Base-by-base conservation (phyloP, 148 eudicot genomes). In the Silene conica region DNA sequence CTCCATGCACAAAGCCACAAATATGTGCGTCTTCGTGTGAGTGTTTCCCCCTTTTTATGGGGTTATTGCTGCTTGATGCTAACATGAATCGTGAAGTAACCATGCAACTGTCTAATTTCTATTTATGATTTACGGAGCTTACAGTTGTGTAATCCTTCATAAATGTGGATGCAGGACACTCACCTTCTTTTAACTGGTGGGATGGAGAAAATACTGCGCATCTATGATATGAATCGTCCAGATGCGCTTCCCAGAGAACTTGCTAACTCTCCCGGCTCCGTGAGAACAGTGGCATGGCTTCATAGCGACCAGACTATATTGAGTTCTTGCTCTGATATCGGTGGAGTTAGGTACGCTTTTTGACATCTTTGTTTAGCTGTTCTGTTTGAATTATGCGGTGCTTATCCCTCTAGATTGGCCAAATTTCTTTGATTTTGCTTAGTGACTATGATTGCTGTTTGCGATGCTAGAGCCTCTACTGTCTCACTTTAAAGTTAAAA, bases 221-320 rank as follows among this genome's bases (percentile, higher is more conserved):
- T 91, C 62, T 94, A 83, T 83, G 97, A 94, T 78, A 76, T 94
- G 80, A 94, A 94, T 78, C 84, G 86, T 34, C 91, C 89, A 22
- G 98, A 94, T 80, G 93, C 95, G 16, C 82, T 97, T 77, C 98
- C 98, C 9, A 86, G 86, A 78, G 98, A 94, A 83, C 86, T 89
- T 71, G 96, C 91, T 54, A 90, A 87, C 56, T 88, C 97, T 79
- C 97, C 98, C 23, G 97, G 97, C 59, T 89, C 98, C 13, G 88
- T 94, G 54, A 87, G 98, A 84, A 88, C 95, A 25, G 86, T 94
- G 79, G 85, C 92, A 66, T 94, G 97, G 93, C 93, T 94, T 67
- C 95, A 91, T 73, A 88, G 98, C 75, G 98, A 94, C 77, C 95
- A 91, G 81, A 94, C 93, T 52, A 94, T 94, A 67, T 83, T 94